Base-by-base conservation (phyloP, 495 filamentous ascomycete genomes). In the Penicillium antarcticum region DNA sequence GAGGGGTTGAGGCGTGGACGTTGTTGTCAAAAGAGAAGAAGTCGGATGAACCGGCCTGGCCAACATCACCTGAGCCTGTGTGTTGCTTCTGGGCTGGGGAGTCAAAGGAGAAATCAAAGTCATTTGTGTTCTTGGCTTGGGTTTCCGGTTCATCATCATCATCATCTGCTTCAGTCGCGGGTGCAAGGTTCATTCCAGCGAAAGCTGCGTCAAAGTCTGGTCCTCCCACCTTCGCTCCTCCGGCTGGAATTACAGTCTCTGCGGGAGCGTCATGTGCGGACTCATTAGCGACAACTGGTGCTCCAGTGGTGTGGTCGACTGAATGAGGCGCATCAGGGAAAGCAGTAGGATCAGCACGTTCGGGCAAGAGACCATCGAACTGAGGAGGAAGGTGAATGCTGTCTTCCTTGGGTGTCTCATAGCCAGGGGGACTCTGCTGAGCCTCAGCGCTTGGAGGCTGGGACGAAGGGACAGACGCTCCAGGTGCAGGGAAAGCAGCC, bases 201-300 rank as follows among this genome's bases (percentile, higher is more conserved):
- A 98, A 98, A 33, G 89, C 91, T 36, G 91, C 86, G 40, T 96
- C 95, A 57, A 96, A 91, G 47, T 92, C 88, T 77, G 54, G 81
- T 16, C 62, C 67, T 37, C 63, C 63, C 1, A 68, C 48, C 55
- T 71, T 73, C n/a, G 57, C 65, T 19, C 58, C 61, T 43, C 52
- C 52, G 13, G 62, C 24, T 0, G 65, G 38, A 16, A 55, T 33
- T 17, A 50, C 51, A 29, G 57, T 46, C 41, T 59, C 42, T 5
- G 51, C 16, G 17, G 51, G 11, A 11, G 31, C 23, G 14, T 65
- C 57, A 5, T 49, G 56, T 37, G 69, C 71, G 9, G 69, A 48
- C 52, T 72, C 68, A 10, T 69, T 70, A 40, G 62, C 59, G 19
- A 74, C 63, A 5, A 78, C 62, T 1, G 78, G 77, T 14, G 67